Conservation (phyloP, 441 rosid genomes). For the Populus hybrid region DNA sequence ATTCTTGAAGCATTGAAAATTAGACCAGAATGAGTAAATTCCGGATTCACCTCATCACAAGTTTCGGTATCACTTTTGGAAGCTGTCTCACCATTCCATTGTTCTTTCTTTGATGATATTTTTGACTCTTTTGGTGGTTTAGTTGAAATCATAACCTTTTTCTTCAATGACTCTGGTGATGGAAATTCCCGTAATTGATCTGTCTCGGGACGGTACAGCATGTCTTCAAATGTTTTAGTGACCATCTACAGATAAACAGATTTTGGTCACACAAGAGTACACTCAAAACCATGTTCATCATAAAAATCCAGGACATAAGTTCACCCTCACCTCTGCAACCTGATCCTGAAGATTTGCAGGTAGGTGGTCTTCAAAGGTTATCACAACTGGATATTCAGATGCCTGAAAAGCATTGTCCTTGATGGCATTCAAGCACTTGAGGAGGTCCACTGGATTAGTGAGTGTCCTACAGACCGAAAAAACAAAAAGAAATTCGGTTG, state of each 20-base stretch:
- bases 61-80: neutral
- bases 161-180: conserved; percentile 67
- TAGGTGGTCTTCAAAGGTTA: conserved; percentile 85
- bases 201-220: conserved; percentile 37
- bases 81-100: conserved; percentile 5
- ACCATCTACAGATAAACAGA: conserved; percentile 47
- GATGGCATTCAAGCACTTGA: conserved; percentile 52
- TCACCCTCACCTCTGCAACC: conserved; percentile 57
- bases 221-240: conserved; percentile 40
- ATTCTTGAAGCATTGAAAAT: neutral
- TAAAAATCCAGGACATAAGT: neutral
- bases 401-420: conserved; percentile 58
- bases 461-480: conserved; percentile 42
- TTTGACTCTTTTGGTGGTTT: conserved; percentile 67
- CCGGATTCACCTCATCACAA: conserved; percentile 8
- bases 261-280: neutral
- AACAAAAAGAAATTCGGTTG: neutral
- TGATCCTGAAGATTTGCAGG: conserved; percentile 52
- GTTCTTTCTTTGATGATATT: conserved; percentile 15
- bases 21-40: neutral
- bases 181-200: conserved; percentile 46
- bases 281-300: neutral
- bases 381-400: conserved; percentile 75
- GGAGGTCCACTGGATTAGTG: conserved; percentile 58
- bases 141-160: conserved; percentile 65